A percentile compares a stretch with the other conserved stretches of the same genome.
phyloP scores from a whole-genome alignment of 2,329 filamentous ascomycete genomes.

The Seiridium cupressi region DNA sequence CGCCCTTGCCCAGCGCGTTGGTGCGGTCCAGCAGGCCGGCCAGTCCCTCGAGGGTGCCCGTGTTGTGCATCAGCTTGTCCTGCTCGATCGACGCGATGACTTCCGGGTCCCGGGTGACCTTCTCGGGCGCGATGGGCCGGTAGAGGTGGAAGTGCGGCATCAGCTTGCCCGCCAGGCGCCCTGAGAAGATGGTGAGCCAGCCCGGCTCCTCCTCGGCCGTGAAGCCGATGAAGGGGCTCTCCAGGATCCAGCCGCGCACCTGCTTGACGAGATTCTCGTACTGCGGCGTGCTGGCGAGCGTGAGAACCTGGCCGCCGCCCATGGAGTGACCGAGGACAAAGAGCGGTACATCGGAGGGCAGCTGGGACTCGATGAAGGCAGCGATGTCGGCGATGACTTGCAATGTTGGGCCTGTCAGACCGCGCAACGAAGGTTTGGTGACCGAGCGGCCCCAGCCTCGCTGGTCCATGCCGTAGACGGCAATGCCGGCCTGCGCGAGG shows the following conservation, averaged over 20 bases:
- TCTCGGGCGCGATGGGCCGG: slow-evolving; percentile 61
- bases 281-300: slow-evolving; percentile 48
- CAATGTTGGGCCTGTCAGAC: slow-evolving; percentile 71
- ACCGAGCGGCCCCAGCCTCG: slow-evolving; percentile 83
- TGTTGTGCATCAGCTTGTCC: slow-evolving; percentile 76
- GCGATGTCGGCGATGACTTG: slow-evolving; percentile 76
- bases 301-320: slow-evolving; percentile 78
- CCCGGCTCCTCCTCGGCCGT: slow-evolving; percentile 63
- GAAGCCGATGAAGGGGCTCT: slow-evolving; percentile 78
- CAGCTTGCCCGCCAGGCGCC: slow-evolving; percentile 65
- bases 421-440: slow-evolving; percentile 57
- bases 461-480: slow-evolving; percentile 79
- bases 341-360: slow-evolving; percentile 54
- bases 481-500: slow-evolving; percentile 70
- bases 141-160: slow-evolving; percentile 67
- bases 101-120: slow-evolving; percentile 66
- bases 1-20: slow-evolving; percentile 55
- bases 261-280: slow-evolving; percentile 54
- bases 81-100: slow-evolving; percentile 59
- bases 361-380: slow-evolving; percentile 65
- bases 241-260: slow-evolving; percentile 72
- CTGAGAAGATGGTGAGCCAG: slow-evolving; percentile 60
- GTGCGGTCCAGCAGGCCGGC: slow-evolving; percentile 76
- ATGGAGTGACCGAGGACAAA: slow-evolving; percentile 92
- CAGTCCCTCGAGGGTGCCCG: slow-evolving; percentile 80